Percentiles rank a stretch among this genome's conserved stretches.
phyloP scores from a whole-genome alignment of 179 eudicot species.

The Amaranthus tricolor region DNA sequence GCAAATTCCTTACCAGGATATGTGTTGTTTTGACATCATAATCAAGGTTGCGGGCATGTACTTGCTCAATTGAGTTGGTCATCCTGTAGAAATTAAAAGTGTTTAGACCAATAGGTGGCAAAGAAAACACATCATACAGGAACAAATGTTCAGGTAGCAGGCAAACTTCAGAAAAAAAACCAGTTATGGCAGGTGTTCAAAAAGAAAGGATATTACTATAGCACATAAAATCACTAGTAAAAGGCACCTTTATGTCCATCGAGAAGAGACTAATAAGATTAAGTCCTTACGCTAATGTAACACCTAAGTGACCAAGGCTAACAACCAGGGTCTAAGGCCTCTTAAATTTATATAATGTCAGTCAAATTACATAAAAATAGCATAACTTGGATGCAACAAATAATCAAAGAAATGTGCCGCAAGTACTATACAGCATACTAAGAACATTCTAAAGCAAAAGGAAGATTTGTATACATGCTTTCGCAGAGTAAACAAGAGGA shows the following conservation, averaged over 20 bases:
- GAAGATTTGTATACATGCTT: background rate
- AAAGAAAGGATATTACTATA: background rate
- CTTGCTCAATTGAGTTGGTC: slow-evolving; percentile 75
- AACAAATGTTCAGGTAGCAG: background rate
- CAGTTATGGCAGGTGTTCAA: background rate
- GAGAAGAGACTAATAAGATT: background rate
- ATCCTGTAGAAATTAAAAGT: slow-evolving; percentile 50
- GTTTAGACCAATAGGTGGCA: slow-evolving; percentile 1
- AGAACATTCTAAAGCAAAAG: background rate
- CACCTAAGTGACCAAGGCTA: background rate
- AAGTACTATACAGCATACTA: background rate
- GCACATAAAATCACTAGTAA: background rate
- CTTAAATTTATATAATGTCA: background rate
- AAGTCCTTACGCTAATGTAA: background rate
- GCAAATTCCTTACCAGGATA: slow-evolving; percentile 64
- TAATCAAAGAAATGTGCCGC: background rate
- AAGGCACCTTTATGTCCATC: slow-evolving; percentile 1
- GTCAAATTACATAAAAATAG: background rate
- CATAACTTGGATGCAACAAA: background rate
- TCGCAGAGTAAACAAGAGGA: background rate
- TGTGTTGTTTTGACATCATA: slow-evolving; percentile 68
- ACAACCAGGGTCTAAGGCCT: background rate
- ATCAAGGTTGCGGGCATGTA: slow-evolving; percentile 72
- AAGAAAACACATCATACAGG: background rate
- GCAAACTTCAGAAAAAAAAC: background rate